Evolutionary conservation across 495 filamentous ascomycete genomes (phyloP), one percentile per base, ranked within the genome.

Genomic region (Aspergillus taichungensis): DNA sequence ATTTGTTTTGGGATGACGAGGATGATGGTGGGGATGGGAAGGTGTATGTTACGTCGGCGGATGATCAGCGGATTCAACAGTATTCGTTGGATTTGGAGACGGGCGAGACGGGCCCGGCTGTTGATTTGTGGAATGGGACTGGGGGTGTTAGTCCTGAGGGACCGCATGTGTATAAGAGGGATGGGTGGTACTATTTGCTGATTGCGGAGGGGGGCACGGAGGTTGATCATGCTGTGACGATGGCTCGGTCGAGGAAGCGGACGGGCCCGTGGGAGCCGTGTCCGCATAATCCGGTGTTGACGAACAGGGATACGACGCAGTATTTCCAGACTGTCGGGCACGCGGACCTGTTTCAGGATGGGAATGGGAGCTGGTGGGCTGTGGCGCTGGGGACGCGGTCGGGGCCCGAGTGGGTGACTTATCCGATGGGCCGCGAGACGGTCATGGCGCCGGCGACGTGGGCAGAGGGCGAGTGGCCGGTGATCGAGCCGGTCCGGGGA

Each of bases 101-200:
- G 0, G 73, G 74, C 1, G 50, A 54, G 11, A 57, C 61, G 24
- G 59, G 64, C 9, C 55, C 61, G 2, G 33, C 45, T 0, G 54
- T 52, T 4, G 60, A 53, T 7, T 61, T 78, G 29, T 77, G 73
- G 71, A 76, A 69, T 36, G 76, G 75, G 6, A 73, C 68, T 9
- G 69, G 69, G 24, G 67, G 61, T 9, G 52, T 58, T 8, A 66
- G 55, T 13, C 75, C 76, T 6, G 79, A 82, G 55, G 78, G 78
- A 5, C 77, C 80, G 6, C 79, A 82, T 43, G 50, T 83, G 13
- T 83, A 81, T 57, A 71, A 70, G 42, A 76, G 77, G 38, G 76
- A 78, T 48, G 77, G 69, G 0, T 82, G 70, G 61, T 82, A 83
- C 51, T 83, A 85, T 47, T 64, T 85, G 31, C 54, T 83, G 46